Evolutionary conservation across 768 basidiomycete species (phyloP), one percentile per base, ranked within the genome.

Genomic region (Hygrophoropsis aurantiaca): DNA sequence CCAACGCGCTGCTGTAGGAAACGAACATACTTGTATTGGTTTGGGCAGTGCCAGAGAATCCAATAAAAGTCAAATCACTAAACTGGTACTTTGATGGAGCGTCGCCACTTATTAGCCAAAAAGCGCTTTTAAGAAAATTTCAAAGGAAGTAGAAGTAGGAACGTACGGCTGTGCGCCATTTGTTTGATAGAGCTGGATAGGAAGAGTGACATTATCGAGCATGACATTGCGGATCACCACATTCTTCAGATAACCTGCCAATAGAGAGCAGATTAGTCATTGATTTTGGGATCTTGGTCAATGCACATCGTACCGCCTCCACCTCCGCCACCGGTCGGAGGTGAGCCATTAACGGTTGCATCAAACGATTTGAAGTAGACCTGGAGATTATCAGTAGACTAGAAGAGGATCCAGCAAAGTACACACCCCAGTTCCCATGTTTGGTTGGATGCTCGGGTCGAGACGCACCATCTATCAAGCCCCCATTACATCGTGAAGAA

Each of bases 341-440:
- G 80, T 8, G 60, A 59, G 2, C 81, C 79, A 49, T 78, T 72
- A 10, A 75, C 69, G 2, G 71, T 66, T 2, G 74, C 78, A 24
- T 72, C 72, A 78, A 79, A 82, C 1, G 77, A 73, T 60, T 82
- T 81, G 60, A 80, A 73, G 60, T 79, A 81, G 5, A 79, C 72
- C 78, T 79, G 43, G 23, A 42, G 27, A 18, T 33, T n/a, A n/a
- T 23, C 27, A 42, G 23, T 42, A 35, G 47, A 36, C 41, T 36
- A 32, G 21, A 25, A 44, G 20, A 16, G 20, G 11, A 4, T 49
- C n/a, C 8, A 15, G 33, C 11, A 24, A 10, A 24, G 4, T 18
- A 51, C 69, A 53, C 46, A 80, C 78, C 20, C 78, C 81, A 43
- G 70, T 73, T 1, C 58, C 66, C 78, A 81, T 81, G 61, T 79